Conservation (phyloP, 2,329 filamentous ascomycete genomes). For the Diaporthe vexans region DNA sequence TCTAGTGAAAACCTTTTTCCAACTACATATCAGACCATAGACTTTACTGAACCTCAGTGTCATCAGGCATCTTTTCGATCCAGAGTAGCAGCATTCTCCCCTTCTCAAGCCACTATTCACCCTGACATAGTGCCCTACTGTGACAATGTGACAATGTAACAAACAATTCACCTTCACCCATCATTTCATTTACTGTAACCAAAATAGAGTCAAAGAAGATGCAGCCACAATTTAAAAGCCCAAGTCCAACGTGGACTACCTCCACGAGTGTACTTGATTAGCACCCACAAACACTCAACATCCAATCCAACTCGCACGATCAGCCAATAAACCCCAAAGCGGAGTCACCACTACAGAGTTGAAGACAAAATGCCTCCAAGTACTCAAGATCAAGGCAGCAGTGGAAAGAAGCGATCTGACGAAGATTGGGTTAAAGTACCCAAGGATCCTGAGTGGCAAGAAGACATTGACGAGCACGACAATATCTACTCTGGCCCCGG, state of each 20-base stretch:
- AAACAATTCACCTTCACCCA: not conserved
- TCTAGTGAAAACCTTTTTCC: too few relatives aligned
- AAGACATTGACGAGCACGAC: slow-evolving; percentile 12
- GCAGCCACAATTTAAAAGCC: not conserved
- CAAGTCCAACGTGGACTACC: too few relatives aligned
- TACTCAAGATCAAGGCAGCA: not conserved
- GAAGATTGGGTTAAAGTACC: slow-evolving; percentile 22
- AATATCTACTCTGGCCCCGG: not conserved
- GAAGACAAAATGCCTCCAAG: not conserved
- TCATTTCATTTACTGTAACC: not conserved
- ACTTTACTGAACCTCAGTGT: not conserved
- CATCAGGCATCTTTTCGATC: not conserved
- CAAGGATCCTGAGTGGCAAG: slow-evolving; percentile 20
- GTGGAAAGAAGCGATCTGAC: not conserved
- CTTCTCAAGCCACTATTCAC: not conserved
- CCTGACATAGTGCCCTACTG: too few relatives aligned
- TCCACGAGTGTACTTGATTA: not conserved
- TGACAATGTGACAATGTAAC: not conserved
- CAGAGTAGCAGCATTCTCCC: not conserved
- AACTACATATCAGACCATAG: not conserved
- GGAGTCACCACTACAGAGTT: rapidly evolving
- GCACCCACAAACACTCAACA: not conserved
- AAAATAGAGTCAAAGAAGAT: not conserved
- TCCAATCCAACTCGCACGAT: not conserved
- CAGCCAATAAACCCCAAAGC: too few relatives aligned